Evolutionary conservation across 1,284 basidiomycete genomes (phyloP), one percentile per base, ranked within the genome.

Genomic region (Rugosomyces carneus): DNA sequence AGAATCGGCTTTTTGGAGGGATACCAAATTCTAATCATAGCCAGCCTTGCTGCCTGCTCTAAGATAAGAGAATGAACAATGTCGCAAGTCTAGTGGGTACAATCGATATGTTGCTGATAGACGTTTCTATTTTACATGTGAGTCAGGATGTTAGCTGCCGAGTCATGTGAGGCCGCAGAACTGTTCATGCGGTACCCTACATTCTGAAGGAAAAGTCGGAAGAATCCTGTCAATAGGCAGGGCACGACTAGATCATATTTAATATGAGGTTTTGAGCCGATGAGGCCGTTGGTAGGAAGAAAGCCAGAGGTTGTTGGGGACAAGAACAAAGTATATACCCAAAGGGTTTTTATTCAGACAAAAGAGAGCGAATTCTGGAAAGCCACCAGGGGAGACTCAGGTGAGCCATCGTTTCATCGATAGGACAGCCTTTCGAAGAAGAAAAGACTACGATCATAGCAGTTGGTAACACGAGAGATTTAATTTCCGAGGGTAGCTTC

Each of bases 401-500:
- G 40, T 31, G 36, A 43, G 23, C 32, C n/a, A 31, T 31, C 4
- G 8, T 18, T 13, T 21, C 49, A 53, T 53, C 53, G 51, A 54
- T 56, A 50, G 49, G 44, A 42, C 24, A 26, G 5, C 13, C 29
- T 31, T 31, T 13, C 13, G 29, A n/a, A 31, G 29, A 8, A 8
- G 29, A 31, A n/a, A n/a, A 3, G 29, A n/a, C 11, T 10, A 29
- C 40, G 44, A 45, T 44, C 48, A 42, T 44, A 42, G 34, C 45
- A 51, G 52, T 42, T 37, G 34, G 27, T 15, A 51, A 59, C 56
- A 59, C 48, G 57, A 54, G 52, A 44, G 50, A 49, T n/a, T 56
- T 59, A 52, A 59, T 59, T 54, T 59, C 57, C 57, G 57, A 52
- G 47, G 50, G 24, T 23, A 48, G 46, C 36, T 43, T 42, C 38